Evolutionary conservation across 192 early-diverging fungal species (phyloP).

Genomic region (Podila clonocystis): DNA sequence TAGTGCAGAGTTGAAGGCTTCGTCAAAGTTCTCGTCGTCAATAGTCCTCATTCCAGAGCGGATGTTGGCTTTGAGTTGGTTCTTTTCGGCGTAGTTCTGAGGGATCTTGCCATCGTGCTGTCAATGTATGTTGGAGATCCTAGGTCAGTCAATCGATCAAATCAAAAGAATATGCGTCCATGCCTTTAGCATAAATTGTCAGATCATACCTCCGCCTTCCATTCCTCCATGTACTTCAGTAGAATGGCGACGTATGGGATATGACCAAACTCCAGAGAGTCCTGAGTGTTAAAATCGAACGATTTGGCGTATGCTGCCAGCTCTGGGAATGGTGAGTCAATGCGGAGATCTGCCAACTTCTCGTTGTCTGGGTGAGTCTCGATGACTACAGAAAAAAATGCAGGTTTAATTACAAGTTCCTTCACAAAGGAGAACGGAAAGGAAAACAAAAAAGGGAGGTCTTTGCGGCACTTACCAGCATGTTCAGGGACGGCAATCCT

Average conservation of each 20-base stretch:
- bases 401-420: slow-evolving; percentile 6
- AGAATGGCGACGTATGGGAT: slow-evolving; percentile 90
- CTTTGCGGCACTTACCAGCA: slow-evolving; percentile 64
- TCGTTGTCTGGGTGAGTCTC: slow-evolving; percentile 87
- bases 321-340: slow-evolving; percentile 84
- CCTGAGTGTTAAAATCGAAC: slow-evolving; percentile 75
- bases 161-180: not conserved
- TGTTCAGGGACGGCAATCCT: slow-evolving; percentile 82
- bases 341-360: slow-evolving; percentile 75
- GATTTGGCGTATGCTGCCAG: slow-evolving; percentile 67
- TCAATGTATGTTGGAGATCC: not conserved
- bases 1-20: slow-evolving; percentile 77
- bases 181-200: not conserved
- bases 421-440: slow-evolving; percentile 2
- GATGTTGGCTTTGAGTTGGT: slow-evolving; percentile 73
- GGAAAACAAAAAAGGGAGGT: slow-evolving; percentile 1
- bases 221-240: slow-evolving; percentile 77
- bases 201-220: slow-evolving; percentile 69
- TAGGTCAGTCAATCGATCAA: not conserved
- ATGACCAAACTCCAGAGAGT: slow-evolving; percentile 78
- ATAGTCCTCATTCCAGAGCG: slow-evolving; percentile 60
- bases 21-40: slow-evolving; percentile 91
- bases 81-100: slow-evolving; percentile 66
- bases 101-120: slow-evolving; percentile 72
- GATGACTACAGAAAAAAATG: slow-evolving; percentile 68